Evolutionary conservation across 345 rosid species (phyloP), one percentile per base, ranked within the genome.

Genomic region (Balakata baccata): DNA sequence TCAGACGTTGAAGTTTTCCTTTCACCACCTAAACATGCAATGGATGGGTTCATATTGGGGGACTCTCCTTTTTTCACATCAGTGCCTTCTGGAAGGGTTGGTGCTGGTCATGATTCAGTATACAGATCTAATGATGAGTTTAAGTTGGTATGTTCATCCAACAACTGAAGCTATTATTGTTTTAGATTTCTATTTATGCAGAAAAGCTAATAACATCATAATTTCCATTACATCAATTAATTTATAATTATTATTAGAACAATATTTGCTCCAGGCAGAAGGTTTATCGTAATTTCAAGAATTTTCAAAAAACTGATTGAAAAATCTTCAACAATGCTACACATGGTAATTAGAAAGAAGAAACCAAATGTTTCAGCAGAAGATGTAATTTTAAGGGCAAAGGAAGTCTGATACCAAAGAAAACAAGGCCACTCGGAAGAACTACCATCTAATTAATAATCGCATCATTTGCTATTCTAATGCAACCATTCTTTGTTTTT

Each of bases 21-120:
- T 75, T 91, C 93, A 18, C 98, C 96, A 0, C 97, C 98, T 69
- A 84, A 88, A 5, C 86, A 89, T 69, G 85, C 92, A 54, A 92
- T 90, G 67, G 98, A 94, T 85, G 96, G 96, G 65, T 94, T 88
- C 80, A 85, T 94, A 68, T 71, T 92, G 74, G 96, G 97, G 1
- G 94, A 88, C 70, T 91, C 89, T 38, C 98, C 98, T 6, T 94
- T 91, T 79, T 94, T 94, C 75, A 94, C 98, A 66, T 91, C 98
- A 51, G 96, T 94, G 79, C 98, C 98, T 75, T 94, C 98, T 22
- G 98, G 97, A 83, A 87, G 98, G 80, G 98, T 94, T 69, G 96
- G 98, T 64, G 69, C 78, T 56, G 92, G 81, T 72, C 89, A 84
- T 66, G 97, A 90, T 70, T 84, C 97, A 61, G 89, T 91, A 46